Evolutionary conservation across 192 early-diverging fungal genomes (phyloP), one percentile per base, ranked within the genome.

Genomic region (Coemansia sp.): DNA sequence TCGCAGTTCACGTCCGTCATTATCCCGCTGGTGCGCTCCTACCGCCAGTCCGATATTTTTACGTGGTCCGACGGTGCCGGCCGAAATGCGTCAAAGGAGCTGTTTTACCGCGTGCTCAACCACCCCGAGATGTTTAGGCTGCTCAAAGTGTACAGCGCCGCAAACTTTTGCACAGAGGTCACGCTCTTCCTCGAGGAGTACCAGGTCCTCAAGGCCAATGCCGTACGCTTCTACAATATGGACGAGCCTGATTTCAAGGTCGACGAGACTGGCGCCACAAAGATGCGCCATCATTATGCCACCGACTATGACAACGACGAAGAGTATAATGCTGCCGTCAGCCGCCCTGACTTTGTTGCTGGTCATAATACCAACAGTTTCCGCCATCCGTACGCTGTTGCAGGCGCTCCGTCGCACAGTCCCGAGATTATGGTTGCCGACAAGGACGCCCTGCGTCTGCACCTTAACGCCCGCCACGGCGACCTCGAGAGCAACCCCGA

Each of bases 101-200:
- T 71, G 24, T 82, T 82, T 36, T 82, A 82, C 53, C 46, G 70
- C 4, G 76, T 79, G 14, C 67, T 82, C 48, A 77, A 82, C 35
- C 68, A 79, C 41, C 75, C 76, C 9, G 76, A 78, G 34, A 42
- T 79, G 72, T 79, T 82, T 43, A 68, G 71, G 32, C 57, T 72
- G 55, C 69, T 79, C 37, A 74, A 76, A 55, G 63, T 78, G 22
- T 79, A 75, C 41, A 72, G 69, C 34, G 76, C 76, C 0, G 72
- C 81, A 33, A 74, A 83, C 63, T 80, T 79, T 62, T 80, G 76
- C 33, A 70, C 76, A 1, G 76, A 80, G 37, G 66, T 83, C 43
- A 75, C 76, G 17, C 52, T 80, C 57, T 83, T 83, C 53, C 57
- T 83, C 8, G 81, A 83, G 41, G 76, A 83, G 60, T 83, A 83